Conservation (phyloP, 108 stramenopile species). For the Skeletonema menzelii region DNA sequence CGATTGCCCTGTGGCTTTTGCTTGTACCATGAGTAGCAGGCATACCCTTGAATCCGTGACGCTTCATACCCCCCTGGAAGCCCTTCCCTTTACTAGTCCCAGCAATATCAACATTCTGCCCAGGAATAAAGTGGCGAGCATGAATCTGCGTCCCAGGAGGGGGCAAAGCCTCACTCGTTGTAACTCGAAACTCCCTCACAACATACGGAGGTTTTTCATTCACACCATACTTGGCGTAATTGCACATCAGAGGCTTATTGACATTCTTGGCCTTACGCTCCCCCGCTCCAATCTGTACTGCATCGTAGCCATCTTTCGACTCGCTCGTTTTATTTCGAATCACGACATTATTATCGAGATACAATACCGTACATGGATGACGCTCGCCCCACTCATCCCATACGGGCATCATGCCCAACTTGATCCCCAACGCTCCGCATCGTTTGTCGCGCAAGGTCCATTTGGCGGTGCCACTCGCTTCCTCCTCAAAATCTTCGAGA, state of each 20-base stretch:
- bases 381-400: slow-evolving; percentile 98
- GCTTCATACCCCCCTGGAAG: slow-evolving; percentile 98
- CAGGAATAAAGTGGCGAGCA: slow-evolving; percentile 97
- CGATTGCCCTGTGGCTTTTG: slow-evolving; percentile 87
- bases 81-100: slow-evolving; percentile 97
- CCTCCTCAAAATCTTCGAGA: slow-evolving; percentile 76
- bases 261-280: slow-evolving; percentile 92
- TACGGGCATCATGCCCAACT: slow-evolving; percentile 96
- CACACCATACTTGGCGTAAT: slow-evolving; percentile 60
- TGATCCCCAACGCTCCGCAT: slow-evolving; percentile 92
- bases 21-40: slow-evolving; percentile 95
- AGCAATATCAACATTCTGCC: slow-evolving; percentile 94
- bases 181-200: slow-evolving; percentile 83
- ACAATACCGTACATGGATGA: slow-evolving; percentile 92
- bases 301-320: slow-evolving; percentile 82
- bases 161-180: slow-evolving; percentile 72
- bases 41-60: slow-evolving; percentile 93
- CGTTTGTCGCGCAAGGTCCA: slow-evolving; percentile 84
- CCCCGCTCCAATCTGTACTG: slow-evolving; percentile 94
- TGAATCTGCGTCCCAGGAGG: slow-evolving; percentile 80
- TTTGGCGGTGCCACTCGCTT: slow-evolving; percentile 45
- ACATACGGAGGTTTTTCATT: slow-evolving; percentile 75
- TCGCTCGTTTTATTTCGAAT: slow-evolving; percentile 87
- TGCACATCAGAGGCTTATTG: slow-evolving; percentile 65
- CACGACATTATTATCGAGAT: slow-evolving; percentile 90